Evolutionary conservation across 2,329 filamentous ascomycete genomes (phyloP).

Genomic region (Penicillium occitanis): DNA sequence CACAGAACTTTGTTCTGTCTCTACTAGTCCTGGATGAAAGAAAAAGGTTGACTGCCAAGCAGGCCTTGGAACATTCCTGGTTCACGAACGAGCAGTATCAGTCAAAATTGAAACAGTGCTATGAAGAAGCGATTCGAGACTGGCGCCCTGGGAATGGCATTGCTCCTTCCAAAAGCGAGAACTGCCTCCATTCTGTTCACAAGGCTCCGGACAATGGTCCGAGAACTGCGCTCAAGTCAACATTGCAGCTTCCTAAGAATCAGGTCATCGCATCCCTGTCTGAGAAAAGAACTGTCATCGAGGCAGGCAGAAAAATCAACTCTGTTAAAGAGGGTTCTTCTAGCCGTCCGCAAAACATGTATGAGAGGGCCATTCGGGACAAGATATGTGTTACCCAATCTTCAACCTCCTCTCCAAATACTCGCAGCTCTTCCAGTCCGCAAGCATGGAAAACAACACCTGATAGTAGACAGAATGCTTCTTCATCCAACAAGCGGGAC

Average conservation of each 20-base stretch:
- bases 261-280: neutral
- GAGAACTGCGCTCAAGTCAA: neutral
- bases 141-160: slow-evolving; percentile 49
- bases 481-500: neutral
- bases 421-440: slow-evolving; percentile 11
- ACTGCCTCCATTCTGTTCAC: neutral
- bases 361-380: neutral
- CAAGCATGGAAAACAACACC: slow-evolving; percentile 8
- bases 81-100: slow-evolving; percentile 54
- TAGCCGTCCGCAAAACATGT: neutral
- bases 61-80: slow-evolving; percentile 58
- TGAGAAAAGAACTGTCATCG: neutral
- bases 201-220: neutral
- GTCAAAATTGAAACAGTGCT: slow-evolving; percentile 47
- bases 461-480: neutral
- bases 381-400: neutral
- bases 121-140: slow-evolving; percentile 48
- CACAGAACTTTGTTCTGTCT: slow-evolving; percentile 55
- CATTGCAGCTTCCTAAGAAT: neutral
- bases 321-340: neutral
- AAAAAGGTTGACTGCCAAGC: slow-evolving; percentile 52
- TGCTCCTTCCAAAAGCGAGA: neutral
- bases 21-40: slow-evolving; percentile 54
- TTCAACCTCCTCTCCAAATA: neutral
- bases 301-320: neutral